A percentile compares a stretch with the other conserved stretches of the same genome.
These are phyloP conservation scores for Heliamphora pulchella DNA, from an alignment of 179 eudicot species.

Conservation along the genomic window DNA sequence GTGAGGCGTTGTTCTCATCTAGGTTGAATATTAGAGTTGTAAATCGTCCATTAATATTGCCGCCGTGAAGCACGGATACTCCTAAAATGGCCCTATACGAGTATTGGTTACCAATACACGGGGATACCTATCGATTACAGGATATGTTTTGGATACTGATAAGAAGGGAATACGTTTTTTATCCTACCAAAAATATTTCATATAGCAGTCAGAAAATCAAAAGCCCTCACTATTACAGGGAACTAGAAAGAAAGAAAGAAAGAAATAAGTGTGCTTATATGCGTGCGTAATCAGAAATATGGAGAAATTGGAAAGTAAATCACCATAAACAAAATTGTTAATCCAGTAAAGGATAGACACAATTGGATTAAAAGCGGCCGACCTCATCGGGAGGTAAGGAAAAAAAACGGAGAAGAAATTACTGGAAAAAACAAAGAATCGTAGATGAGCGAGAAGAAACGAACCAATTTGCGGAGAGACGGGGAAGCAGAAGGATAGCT, in stretches of 20 bases:
- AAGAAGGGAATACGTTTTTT: too few relatives aligned
- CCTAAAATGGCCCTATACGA: too few relatives aligned
- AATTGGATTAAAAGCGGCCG: not conserved
- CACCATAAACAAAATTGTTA: not conserved
- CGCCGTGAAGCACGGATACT: too few relatives aligned
- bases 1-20: too few relatives aligned
- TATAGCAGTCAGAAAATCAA: not conserved
- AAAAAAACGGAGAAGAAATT: not conserved
- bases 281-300: not conserved
- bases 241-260: not conserved
- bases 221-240: not conserved
- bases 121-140: too few relatives aligned
- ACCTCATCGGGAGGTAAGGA: not conserved
- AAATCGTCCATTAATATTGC: too few relatives aligned
- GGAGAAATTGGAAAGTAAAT: not conserved
- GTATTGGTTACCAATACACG: too few relatives aligned
- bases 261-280: not conserved
- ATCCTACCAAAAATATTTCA: not conserved
- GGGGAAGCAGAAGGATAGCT: constrained; percentile 54
- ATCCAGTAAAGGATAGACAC: not conserved
- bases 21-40: too few relatives aligned
- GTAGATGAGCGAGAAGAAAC: not conserved
- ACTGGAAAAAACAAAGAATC: not conserved
- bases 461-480: constrained; percentile 36
- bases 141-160: too few relatives aligned